These are phyloP conservation scores for Trifolium fragiferum DNA, from an alignment of 306 rosid genomes.

Conservation along the genomic window DNA sequence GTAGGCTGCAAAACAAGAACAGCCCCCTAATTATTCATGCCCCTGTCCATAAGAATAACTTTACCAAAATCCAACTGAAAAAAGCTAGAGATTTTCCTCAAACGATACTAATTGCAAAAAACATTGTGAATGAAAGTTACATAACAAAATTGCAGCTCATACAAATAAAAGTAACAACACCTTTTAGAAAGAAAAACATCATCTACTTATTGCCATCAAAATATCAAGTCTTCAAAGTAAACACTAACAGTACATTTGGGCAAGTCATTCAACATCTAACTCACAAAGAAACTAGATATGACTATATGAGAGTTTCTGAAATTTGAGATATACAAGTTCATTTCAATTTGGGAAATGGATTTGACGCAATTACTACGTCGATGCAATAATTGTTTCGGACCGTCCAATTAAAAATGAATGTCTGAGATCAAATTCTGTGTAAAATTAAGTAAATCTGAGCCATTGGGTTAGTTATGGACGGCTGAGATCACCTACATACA, in stretches of 20 bases:
- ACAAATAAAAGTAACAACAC: neutral
- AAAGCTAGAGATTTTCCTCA: neutral
- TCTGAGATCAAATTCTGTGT: too few species aligned
- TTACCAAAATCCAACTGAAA: slow-evolving; percentile 17
- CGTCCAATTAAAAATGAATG: too few species aligned
- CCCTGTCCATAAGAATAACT: neutral
- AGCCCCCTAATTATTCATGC: neutral
- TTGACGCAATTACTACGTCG: too few species aligned
- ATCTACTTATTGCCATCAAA: slow-evolving; percentile 13
- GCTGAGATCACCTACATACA: too few species aligned
- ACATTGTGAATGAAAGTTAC: neutral
- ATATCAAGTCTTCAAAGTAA: slow-evolving; percentile 14
- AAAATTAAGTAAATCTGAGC: too few species aligned
- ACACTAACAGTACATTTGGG: neutral
- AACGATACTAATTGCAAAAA: slow-evolving; percentile 3
- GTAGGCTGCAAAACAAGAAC: slow-evolving; percentile 57
- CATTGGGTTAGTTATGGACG: too few species aligned
- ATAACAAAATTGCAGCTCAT: neutral
- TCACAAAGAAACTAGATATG: neutral
- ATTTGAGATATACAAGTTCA: neutral
- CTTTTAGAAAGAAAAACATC: slow-evolving; percentile 2
- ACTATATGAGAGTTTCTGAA: neutral
- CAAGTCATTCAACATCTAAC: neutral
- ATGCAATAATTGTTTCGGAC: too few species aligned
- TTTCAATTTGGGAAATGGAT: neutral